These are phyloP conservation scores for Crithidia sp. DNA, from an alignment of 208 protist genomes.

Conservation along the genomic window DNA sequence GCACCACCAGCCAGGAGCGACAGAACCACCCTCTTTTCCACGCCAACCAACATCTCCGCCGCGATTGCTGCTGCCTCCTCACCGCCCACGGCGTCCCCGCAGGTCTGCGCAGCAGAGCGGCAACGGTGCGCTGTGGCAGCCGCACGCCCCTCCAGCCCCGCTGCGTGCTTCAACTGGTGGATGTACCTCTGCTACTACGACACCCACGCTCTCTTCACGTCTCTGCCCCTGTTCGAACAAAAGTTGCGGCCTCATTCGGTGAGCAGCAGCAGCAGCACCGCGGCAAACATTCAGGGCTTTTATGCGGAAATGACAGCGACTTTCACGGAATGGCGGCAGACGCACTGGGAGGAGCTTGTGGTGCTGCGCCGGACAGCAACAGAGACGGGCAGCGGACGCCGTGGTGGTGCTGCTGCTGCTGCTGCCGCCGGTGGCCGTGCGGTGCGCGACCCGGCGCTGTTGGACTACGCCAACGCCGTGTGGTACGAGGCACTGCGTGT, in stretches of 20 bases:
- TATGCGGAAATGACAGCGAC: slow-evolving; percentile 32
- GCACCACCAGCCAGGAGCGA: not conserved
- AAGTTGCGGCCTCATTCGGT: slow-evolving; percentile 29
- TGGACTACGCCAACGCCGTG: slow-evolving; percentile 32
- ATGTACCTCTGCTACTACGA: slow-evolving; percentile 33
- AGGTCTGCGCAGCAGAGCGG: slow-evolving; percentile 3
- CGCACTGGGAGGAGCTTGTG: slow-evolving; percentile 42
- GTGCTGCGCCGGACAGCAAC: slow-evolving; percentile 1
- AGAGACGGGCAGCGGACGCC: not conserved
- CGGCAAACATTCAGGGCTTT: slow-evolving; percentile 10
- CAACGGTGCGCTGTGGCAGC: slow-evolving; percentile 9
- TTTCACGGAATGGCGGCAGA: slow-evolving; percentile 38
- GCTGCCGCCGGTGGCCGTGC: not conserved
- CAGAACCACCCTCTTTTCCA: not conserved
- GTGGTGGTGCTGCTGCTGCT: not conserved
- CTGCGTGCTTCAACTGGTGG: slow-evolving; percentile 37
- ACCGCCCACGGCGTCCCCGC: not conserved
- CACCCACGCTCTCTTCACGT: slow-evolving; percentile 33
- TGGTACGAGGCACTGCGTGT: slow-evolving; percentile 76
- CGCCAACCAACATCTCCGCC: too few relatives aligned
- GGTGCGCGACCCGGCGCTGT: slow-evolving; percentile 19
- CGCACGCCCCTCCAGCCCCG: slow-evolving; percentile 15
- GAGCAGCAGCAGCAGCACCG: not conserved
- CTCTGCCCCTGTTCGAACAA: slow-evolving; percentile 28
- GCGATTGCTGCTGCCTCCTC: not conserved